Base-by-base conservation (phyloP, 2,329 filamentous ascomycete species). In the Aspergillus pseudoviridinutans region DNA sequence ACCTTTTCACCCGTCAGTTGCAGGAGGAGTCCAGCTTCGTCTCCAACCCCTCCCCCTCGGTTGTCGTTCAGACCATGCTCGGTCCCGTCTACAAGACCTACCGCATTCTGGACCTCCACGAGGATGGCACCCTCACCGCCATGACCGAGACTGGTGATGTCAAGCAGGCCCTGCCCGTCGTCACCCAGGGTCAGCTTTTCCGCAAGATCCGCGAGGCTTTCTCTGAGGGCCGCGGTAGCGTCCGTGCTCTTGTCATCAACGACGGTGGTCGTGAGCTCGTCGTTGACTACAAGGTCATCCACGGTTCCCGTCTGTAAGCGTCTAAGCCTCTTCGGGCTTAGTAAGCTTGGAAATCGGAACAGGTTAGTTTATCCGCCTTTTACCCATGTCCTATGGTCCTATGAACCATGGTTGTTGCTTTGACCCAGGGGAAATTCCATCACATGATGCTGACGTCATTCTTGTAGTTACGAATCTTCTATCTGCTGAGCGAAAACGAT, bases 11-110 rank as follows among this genome's bases (percentile, higher is more conserved):
- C 85, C 96, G 96, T 86, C 91, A 97, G 84, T 87, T 99, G 66
- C 92, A 97, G 75, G 94, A 99, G 83, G 94, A 99, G 88, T 96
- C 91, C 57, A 93, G 89, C 71, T 97, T 96, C 82, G 87, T 97
- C 82, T 92, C 91, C 80, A 95, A 96, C 89, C 94, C 94, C 65
- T 91, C 90, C 66, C 93, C 93, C 69, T 96, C 91, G 69, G 94
- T 99, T 61, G 87, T 97, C 64, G 93, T 99, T 72, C 94, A 99
- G 89, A 97, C 93, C 82, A 97, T 99, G 92, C 90, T 96, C 67
- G 94, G 93, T 71, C 94, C 94, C 64, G 87, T 97, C 82, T 97
- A 97, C 91, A 97, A 97, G 91, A 94, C 97, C 86, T 99, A 99
- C 89, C 92, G 94, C 74, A 93, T 99, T 76, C 89, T 99, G 62